Evolutionary conservation across 2,329 filamentous ascomycete species (phyloP).

Genomic region (Nothopassalora personata): DNA sequence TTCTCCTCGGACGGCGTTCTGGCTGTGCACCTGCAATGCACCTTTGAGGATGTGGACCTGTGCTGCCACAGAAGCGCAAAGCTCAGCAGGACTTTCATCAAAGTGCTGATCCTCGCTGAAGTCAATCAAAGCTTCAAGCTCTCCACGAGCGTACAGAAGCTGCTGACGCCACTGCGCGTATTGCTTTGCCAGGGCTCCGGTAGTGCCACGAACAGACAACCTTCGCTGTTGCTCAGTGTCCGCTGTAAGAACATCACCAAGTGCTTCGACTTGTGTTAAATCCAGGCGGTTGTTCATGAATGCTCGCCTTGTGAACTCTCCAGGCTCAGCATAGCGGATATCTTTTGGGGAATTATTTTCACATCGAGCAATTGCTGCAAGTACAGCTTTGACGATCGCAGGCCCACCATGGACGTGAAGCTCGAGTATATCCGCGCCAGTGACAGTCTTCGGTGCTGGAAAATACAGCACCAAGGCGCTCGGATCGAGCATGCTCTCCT

Average conservation of each 20-base stretch:
- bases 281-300: constrained; percentile 84
- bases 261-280: constrained; percentile 70
- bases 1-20: constrained; percentile 75
- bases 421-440: constrained; percentile 88
- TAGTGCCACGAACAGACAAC: constrained; percentile 73
- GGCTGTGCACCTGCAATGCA: constrained; percentile 63
- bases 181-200: constrained; percentile 57
- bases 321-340: constrained; percentile 85
- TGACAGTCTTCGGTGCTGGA: constrained; percentile 73
- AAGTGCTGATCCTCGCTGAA: constrained; percentile 98
- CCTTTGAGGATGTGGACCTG: constrained; percentile 59
- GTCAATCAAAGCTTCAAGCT: constrained; percentile 92
- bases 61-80: constrained; percentile 63
- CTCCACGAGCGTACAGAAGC: constrained; percentile 75
- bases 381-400: constrained; percentile 80
- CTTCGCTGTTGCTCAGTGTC: constrained; percentile 90
- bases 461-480: constrained; percentile 79
- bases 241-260: constrained; percentile 56
- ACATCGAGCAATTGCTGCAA: constrained; percentile 59
- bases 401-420: constrained; percentile 90
- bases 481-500: constrained; percentile 60
- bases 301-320: constrained; percentile 89
- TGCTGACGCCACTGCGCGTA: constrained; percentile 80
- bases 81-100: constrained; percentile 71
- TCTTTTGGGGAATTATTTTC: constrained; percentile 7